Evolutionary conservation across 139 green algal genomes (phyloP), one percentile per base, ranked within the genome.

Genomic region (Haematococcus sp.): DNA sequence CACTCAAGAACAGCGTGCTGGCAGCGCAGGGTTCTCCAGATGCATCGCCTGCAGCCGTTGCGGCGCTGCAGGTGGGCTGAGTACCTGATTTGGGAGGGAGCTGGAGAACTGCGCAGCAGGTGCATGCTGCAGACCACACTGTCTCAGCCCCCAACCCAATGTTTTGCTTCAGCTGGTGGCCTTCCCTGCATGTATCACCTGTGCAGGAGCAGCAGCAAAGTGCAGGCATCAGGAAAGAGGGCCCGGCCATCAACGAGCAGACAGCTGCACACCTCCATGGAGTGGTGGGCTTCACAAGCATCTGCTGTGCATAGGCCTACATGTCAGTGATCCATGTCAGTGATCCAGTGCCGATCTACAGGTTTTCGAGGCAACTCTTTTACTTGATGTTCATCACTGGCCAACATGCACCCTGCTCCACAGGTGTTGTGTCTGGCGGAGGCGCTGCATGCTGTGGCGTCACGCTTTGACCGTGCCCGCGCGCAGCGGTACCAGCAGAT

Each of bases 381-480:
- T n/a, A n/a, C n/a, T n/a, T n/a, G n/a, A n/a, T n/a, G n/a, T n/a
- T n/a, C n/a, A n/a, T n/a, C n/a, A n/a, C n/a, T n/a, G n/a, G n/a
- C n/a, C n/a, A n/a, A n/a, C 43, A 56, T 67, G 63, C 20, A 32
- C 40, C 30, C 34, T n/a, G 9, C 55, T 73, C 19, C 31, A 84
- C 76, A 91, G 82, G 90, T 95, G 44, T 75, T 97, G 33, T 88
- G 90, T 15, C 79, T 97, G 23, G 87, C 77, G 2, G 91, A 97
- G 84, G 79, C 74, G 23, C 74, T 97, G 60, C 73, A 84, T 0
- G 40, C 61, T 0, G 77, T 87, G 5, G 81, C 72, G 0, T 55
- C 58, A 4, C 67, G 51, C 20, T 97, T 97, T 76, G 91, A 97
- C 73, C 70, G 77, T 13, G 81, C 84, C 52, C 66, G 89, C 0